phyloP scores from a whole-genome alignment of 805 yeast species.

The Starmerella scarabaei region DNA sequence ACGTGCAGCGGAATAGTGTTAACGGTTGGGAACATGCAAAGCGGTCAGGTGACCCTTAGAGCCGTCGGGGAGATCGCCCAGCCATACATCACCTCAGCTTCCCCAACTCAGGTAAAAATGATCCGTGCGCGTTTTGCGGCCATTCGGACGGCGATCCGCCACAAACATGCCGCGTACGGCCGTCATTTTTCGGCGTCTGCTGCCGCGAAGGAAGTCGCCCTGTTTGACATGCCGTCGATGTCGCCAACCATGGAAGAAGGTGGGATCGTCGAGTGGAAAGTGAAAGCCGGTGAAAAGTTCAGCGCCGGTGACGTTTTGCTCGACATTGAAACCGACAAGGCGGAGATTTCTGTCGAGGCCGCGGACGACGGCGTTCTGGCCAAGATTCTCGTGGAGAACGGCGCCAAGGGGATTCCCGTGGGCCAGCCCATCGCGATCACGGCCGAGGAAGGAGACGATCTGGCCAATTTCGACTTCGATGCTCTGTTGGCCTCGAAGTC shows the following conservation, averaged over 20 bases:
- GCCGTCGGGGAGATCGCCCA: no score
- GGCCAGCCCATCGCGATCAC: constrained; percentile 81
- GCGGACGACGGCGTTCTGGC: constrained; percentile 85
- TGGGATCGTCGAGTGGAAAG: constrained; percentile 81
- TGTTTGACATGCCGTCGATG: constrained; percentile 93
- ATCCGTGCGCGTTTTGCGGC: no score
- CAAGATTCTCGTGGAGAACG: constrained; percentile 54
- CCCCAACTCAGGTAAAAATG: no score
- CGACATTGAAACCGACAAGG: constrained; percentile 96
- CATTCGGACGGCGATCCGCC: no score
- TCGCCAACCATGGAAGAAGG: constrained; percentile 98
- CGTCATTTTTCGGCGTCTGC: background rate
- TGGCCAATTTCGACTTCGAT: constrained; percentile 51
- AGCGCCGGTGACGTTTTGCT: constrained; percentile 87
- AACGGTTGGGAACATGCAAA: no score
- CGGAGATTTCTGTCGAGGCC: constrained; percentile 94
- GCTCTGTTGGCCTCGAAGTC: constrained; percentile 22
- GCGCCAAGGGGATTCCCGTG: constrained; percentile 68
- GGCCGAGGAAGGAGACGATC: constrained; percentile 81
- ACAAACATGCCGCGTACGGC: no score
- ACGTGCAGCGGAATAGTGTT: no score
- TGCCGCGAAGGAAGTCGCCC: constrained; percentile 1
- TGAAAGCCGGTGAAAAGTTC: constrained; percentile 60
- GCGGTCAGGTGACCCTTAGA: no score
- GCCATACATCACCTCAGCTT: no score